These are phyloP conservation scores for Aspergillus puulaauensis DNA, from an alignment of 2,329 filamentous ascomycete species.

Conservation along the genomic window DNA sequence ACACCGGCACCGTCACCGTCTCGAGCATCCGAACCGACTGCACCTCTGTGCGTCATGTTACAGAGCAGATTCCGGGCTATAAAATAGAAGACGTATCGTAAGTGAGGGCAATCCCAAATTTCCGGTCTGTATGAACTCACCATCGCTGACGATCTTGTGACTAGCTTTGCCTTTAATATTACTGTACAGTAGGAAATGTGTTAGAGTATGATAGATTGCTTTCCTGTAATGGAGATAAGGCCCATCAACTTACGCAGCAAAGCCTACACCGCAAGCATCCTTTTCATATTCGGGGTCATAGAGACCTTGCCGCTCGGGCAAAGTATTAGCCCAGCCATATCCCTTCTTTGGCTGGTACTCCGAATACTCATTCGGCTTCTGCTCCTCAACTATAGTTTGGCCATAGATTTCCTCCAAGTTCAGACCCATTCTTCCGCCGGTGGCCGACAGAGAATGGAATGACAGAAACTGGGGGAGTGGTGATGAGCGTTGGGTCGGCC, in stretches of 20 bases:
- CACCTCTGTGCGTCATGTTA: conserved; percentile 99
- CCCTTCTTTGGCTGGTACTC: conserved; percentile 58
- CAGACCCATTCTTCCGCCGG: conserved; percentile 53
- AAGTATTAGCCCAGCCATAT: conserved; percentile 92
- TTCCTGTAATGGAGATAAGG: not conserved
- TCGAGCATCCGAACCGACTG: conserved; percentile 94
- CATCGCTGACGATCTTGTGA: conserved; percentile 99
- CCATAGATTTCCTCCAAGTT: conserved; percentile 49
- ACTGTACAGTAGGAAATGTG: conserved; percentile 47
- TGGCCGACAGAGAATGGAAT: conserved; percentile 41
- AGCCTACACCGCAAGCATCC: conserved; percentile 99
- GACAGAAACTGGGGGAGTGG: conserved; percentile 17
- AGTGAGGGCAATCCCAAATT: conserved; percentile 18
- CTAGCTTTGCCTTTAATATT: conserved; percentile 96
- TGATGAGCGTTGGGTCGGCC: conserved; percentile 14
- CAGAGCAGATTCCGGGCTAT: conserved; percentile 88
- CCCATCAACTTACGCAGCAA: conserved; percentile 74
- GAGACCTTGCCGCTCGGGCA: conserved; percentile 97
- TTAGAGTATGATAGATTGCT: conserved; percentile 9
- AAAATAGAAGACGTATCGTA: conserved; percentile 24
- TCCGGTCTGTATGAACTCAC: conserved; percentile 50
- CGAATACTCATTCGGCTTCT: conserved; percentile 46
- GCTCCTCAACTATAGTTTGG: conserved; percentile 46
- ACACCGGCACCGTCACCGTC: conserved; percentile 98
- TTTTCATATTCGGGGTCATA: conserved; percentile 97